Base-by-base conservation (phyloP, 345 rosid species). In the Mangifera indica region DNA sequence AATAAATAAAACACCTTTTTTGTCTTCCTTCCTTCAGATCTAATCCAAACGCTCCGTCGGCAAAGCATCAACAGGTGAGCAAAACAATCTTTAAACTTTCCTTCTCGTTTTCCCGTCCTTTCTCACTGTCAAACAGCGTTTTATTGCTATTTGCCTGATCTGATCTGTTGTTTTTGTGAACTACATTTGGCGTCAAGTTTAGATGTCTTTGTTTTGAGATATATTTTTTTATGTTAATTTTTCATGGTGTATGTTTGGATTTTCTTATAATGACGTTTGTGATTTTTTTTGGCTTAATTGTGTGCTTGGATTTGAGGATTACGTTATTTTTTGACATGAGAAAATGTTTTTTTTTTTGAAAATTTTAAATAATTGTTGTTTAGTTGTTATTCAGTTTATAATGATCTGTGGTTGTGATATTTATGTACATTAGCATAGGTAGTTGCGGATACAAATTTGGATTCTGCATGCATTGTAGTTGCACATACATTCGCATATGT, bases 11-110 rank as follows among this genome's bases (percentile, higher is more conserved):
- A 14, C 3, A 3, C 4, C 57, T 10, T 44, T 25, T 2, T 34
- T 52, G 18, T 51, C n/a, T n/a, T 22, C 18, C 32, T 17, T 20
- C 63, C 64, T 15, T 42, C 80, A 62, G 78, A 79, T 79, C 82
- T 32, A 49, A 55, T 71, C 76, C 61, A 66, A 18, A 72, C 42
- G 5, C 25, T 51, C n/a, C 48, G 32, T 26, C 11, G 15, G 61
- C 7, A 10, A 44, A 46, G 34, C 51, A 21, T 7, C 52, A 24
- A 8, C 56, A 20, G 76, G 70, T 66, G 21, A 22, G 79, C 7
- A 18, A 49, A 49, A 49, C 5, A 49, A 37, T 37, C 53, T 46
- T n/a, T 5, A 13, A 49, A 49, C 15, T 49, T 49, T 49, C 17
- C 15, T 17, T 3, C 53, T 49, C 34, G 13, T 37, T 53, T 67